Conservation (phyloP, 306 rosid genomes). For the Myrica gale region DNA sequence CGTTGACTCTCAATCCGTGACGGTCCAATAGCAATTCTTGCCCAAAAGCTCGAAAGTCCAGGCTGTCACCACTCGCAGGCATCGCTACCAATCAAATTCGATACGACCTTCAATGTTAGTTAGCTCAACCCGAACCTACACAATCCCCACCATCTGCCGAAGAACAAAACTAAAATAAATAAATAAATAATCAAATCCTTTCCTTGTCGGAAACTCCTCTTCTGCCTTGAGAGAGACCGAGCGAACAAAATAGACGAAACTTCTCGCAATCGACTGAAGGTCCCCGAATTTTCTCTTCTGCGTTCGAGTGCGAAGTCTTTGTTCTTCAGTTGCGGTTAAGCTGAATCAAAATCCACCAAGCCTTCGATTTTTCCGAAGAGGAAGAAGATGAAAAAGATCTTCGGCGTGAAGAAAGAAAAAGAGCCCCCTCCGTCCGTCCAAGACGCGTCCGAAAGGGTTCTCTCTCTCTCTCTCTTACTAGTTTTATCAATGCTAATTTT, state of each 20-base stretch:
- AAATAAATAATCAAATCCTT: neutral
- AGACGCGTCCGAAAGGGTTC: conserved; percentile 82
- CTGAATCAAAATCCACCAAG: neutral
- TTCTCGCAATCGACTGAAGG: no score
- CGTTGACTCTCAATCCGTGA: no score
- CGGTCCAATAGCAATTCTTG: neutral
- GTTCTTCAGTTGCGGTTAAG: neutral
- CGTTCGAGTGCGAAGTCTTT: no score
- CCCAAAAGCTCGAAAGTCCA: neutral
- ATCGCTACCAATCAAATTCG: neutral
- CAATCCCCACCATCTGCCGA: neutral
- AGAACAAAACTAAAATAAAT: no score
- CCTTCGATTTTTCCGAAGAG: neutral
- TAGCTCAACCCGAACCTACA: neutral
- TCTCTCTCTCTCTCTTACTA: neutral
- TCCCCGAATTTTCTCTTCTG: no score
- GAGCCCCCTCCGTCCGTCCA: conserved; percentile 87
- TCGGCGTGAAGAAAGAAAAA: conserved; percentile 77
- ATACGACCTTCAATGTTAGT: no score
- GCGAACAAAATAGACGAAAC: no score
- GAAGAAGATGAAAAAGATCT: conserved; percentile 76
- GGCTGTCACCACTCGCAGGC: neutral
- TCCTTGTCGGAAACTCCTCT: neutral
- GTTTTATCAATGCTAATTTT: neutral
- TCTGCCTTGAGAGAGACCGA: no score